These are phyloP conservation scores for Gymnopilus dilepis DNA, from an alignment of 768 basidiomycete genomes.

Conservation along the genomic window DNA sequence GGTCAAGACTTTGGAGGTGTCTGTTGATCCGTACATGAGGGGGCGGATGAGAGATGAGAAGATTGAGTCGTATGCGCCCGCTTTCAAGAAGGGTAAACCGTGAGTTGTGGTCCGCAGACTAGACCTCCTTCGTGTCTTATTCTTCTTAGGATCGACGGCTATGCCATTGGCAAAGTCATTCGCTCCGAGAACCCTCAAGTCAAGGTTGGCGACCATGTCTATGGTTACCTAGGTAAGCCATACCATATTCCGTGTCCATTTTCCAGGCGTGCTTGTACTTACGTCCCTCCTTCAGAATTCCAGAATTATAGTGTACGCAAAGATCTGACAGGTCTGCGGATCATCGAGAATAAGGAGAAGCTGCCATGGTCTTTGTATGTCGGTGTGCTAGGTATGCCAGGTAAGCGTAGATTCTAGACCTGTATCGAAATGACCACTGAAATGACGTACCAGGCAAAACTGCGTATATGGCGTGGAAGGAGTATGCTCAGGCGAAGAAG, in stretches of 20 bases:
- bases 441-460: conserved; percentile 36
- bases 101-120: conserved; percentile 25
- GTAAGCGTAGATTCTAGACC: conserved; percentile 31
- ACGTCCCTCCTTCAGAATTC: conserved; percentile 39
- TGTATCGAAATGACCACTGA: background rate
- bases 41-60: conserved; percentile 42
- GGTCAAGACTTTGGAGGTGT: conserved; percentile 53
- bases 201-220: conserved; percentile 46
- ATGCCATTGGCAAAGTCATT: conserved; percentile 50
- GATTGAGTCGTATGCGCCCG: conserved; percentile 32
- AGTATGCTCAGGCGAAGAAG: conserved; percentile 43
- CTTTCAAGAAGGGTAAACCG: conserved; percentile 41
- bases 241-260: background rate
- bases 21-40: conserved; percentile 49
- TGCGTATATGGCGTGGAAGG: conserved; percentile 46
- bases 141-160: conserved; percentile 32
- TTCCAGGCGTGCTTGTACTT: background rate
- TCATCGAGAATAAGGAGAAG: conserved; percentile 46
- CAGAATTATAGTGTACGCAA: conserved; percentile 44
- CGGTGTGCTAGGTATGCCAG: conserved; percentile 62
- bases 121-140: background rate
- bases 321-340: conserved; percentile 23
- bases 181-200: conserved; percentile 43
- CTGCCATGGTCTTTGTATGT: conserved; percentile 55
- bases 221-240: conserved; percentile 37